Evolutionary conservation across 768 basidiomycete species (phyloP).

Genomic region (Leccinum ochraceum): DNA sequence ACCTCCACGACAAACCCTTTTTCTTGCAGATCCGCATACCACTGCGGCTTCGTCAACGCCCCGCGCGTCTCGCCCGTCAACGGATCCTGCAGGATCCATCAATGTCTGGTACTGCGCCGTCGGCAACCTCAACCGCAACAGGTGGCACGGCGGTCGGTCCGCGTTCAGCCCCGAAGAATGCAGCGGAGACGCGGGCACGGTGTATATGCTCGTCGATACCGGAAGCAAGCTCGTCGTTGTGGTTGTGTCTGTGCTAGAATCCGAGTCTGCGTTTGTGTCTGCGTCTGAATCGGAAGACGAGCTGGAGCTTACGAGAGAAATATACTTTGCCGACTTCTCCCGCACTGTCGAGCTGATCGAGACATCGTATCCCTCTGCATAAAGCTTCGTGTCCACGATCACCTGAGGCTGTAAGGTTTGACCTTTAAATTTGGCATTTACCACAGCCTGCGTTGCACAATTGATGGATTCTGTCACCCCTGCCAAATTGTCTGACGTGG

Average conservation of each 20-base stretch:
- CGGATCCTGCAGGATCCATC: conserved; percentile 73
- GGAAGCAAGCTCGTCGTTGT: conserved; percentile 42
- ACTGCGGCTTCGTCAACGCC: conserved; percentile 65
- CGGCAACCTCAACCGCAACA: conserved; percentile 79
- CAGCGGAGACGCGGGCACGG: conserved; percentile 79
- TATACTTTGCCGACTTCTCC: conserved; percentile 35
- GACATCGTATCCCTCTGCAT: conserved; percentile 70
- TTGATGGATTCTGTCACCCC: too few species aligned
- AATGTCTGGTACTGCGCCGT: conserved; percentile 79
- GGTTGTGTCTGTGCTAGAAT: too few species aligned
- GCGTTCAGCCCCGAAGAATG: conserved; percentile 69
- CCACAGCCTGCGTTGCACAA: too few species aligned
- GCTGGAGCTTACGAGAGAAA: conserved; percentile 33
- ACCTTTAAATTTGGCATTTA: too few species aligned
- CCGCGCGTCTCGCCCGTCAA: conserved; percentile 67
- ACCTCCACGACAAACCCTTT: conserved; percentile 59
- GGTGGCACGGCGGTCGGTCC: conserved; percentile 61
- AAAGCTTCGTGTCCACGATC: conserved; percentile 66
- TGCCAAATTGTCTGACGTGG: too few species aligned
- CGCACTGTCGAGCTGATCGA: conserved; percentile 45
- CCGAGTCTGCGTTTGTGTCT: background rate
- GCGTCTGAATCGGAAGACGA: background rate
- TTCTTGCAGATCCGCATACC: conserved; percentile 69
- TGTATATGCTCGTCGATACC: conserved; percentile 61
- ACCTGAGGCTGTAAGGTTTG: too few species aligned